Conservation (phyloP, 2,329 filamentous ascomycete genomes). For the Biscogniauxia sp. region DNA sequence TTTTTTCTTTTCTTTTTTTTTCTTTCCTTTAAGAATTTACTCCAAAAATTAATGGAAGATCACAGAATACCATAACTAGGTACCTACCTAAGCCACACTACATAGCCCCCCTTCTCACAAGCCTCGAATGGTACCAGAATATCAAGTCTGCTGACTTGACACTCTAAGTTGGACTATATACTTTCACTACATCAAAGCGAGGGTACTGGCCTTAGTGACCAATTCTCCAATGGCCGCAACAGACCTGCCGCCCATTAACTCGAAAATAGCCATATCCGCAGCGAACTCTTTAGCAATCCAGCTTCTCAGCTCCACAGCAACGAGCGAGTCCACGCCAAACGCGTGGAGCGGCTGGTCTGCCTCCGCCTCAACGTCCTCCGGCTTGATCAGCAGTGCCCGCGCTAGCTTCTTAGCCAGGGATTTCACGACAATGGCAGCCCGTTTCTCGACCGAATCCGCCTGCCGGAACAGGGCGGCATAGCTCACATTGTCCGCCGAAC, state of each 20-base stretch:
- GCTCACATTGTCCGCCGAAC: slow-evolving; percentile 8
- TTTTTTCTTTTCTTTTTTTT: no score
- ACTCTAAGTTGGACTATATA: no score
- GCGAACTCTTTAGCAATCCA: slow-evolving; percentile 26
- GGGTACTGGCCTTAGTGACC: no score
- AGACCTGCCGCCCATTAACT: slow-evolving; percentile 20
- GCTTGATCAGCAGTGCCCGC: slow-evolving; percentile 16
- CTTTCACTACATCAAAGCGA: no score
- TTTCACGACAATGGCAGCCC: slow-evolving; percentile 16
- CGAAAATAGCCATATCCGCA: slow-evolving; percentile 20
- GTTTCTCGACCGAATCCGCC: slow-evolving; percentile 4
- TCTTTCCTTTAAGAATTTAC: no score
- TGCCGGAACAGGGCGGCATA: background rate
- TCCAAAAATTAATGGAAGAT: no score
- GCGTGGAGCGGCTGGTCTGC: slow-evolving; percentile 25
- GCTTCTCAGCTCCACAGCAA: slow-evolving; percentile 34
- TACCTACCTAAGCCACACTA: no score
- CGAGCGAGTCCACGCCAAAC: slow-evolving; percentile 34
- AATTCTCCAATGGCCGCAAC: slow-evolving; percentile 12
- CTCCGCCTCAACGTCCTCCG: slow-evolving; percentile 27
- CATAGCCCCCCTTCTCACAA: no score
- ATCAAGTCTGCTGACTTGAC: no score
- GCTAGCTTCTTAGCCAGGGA: no score
- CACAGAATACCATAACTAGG: no score
- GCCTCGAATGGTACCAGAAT: no score